Percentiles rank a stretch among this genome's conserved stretches.
phyloP scores from a whole-genome alignment of 1,284 basidiomycete species.

The Mycena sp. region DNA sequence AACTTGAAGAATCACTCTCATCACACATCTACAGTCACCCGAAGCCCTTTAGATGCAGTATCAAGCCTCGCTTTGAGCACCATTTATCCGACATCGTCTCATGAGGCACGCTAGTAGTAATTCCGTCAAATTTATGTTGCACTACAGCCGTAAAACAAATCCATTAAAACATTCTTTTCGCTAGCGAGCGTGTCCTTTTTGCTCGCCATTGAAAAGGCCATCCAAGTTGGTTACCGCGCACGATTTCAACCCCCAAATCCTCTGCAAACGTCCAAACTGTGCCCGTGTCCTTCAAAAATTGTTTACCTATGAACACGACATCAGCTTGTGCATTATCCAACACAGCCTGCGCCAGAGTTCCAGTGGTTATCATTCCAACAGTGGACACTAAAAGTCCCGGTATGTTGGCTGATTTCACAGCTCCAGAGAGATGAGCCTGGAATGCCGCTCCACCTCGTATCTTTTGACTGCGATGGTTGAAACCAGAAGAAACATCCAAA shows the following conservation, averaged over 20 bases:
- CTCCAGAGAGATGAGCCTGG: slow-evolving; percentile 61
- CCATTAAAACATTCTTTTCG: background rate
- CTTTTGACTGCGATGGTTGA: slow-evolving; percentile 53
- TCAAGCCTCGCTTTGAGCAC: too few relatives aligned
- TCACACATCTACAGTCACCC: too few relatives aligned
- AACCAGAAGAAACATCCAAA: slow-evolving; percentile 63
- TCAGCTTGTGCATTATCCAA: slow-evolving; percentile 45
- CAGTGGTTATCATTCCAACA: slow-evolving; percentile 4
- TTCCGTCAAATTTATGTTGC: too few relatives aligned
- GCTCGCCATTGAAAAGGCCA: slow-evolving; percentile 9
- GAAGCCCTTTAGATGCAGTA: too few relatives aligned
- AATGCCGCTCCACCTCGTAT: slow-evolving; percentile 49
- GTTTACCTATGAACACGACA: slow-evolving; percentile 55
- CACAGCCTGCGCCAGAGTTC: background rate
- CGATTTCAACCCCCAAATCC: slow-evolving; percentile 44
- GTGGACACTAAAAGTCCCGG: background rate
- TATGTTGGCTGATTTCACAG: slow-evolving; percentile 54
- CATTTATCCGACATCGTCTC: too few relatives aligned
- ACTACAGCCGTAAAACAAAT: too few relatives aligned
- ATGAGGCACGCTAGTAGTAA: too few relatives aligned
- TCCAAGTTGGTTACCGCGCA: slow-evolving; percentile 40
- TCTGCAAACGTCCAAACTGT: slow-evolving; percentile 53
- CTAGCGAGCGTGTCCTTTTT: background rate
- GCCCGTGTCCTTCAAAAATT: slow-evolving; percentile 63
- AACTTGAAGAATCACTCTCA: too few relatives aligned